Base-by-base conservation (phyloP, 1,284 basidiomycete species). In the Bothia castanella region DNA sequence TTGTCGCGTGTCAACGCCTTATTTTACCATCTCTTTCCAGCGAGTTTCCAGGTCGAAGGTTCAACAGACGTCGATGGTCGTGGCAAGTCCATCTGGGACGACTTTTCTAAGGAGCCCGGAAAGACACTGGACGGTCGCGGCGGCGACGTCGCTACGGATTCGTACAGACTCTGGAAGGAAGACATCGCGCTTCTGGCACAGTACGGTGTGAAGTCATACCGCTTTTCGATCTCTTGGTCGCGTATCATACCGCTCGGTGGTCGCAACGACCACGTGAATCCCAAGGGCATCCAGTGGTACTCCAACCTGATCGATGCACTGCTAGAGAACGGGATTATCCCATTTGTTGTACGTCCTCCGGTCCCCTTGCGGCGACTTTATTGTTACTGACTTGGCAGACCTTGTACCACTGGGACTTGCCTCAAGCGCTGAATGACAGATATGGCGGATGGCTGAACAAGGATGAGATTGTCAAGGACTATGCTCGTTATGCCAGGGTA, bases 211-310 rank as follows among this genome's bases (percentile, higher is more conserved):
- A 83, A 79, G 51, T 71, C 80, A 1, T 79, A 78, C 57, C 73
- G 82, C n/a, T 88, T 91, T 68, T 88, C 84, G 12, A 70, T 91
- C 39, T 76, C 87, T 5, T 90, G 87, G 88, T 78, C 82, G 9
- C 74, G 87, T 31, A 75, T 90, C 56, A 85, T 89, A 47, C 84
- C 84, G 5, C 69, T 80, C 31, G 83, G 82, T 12, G 84, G 87
- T 27, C 75, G 82, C 25, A 73, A 83, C 51, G 85, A 89, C 62
- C 80, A 82, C n/a, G 68, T 87, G 40, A 91, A 87, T 61, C 72
- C 76, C 53, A 71, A 75, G 49, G 88, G 87, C 3, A 79, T 90
- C 53, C 71, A 78, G 56, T 86, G 78, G 59, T 89, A 89, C 66
- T 76, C 77, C n/a, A 70, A 77, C 47, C 63, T 89, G 49, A 83